Evolutionary conservation across 164 flowering plant genomes (phyloP).

Genomic region (Vitis vinifera): ASM3070453v1 NC_081810.1:21312501-21313000

Average conservation of each 20-base stretch:
- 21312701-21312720: background rate
- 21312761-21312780: background rate
- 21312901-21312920: constrained; percentile 1
- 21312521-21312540: no score
- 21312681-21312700: background rate
- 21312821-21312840: background rate
- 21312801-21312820: background rate
- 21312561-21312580: no score
- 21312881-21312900: background rate
- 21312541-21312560: no score
- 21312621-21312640: no score
- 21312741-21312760: background rate
- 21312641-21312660: background rate
- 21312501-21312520: no score
- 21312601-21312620: no score
- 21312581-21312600: no score
- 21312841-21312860: constrained; percentile 11
- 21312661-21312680: background rate
- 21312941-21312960: background rate
- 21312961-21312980: background rate
- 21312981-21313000: constrained; percentile 2
- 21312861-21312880: background rate
- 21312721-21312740: no score
- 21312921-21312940: background rate
- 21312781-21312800: background rate